Base-by-base conservation (phyloP, 2,329 filamentous ascomycete species). In the Penicillium sp. region DNA sequence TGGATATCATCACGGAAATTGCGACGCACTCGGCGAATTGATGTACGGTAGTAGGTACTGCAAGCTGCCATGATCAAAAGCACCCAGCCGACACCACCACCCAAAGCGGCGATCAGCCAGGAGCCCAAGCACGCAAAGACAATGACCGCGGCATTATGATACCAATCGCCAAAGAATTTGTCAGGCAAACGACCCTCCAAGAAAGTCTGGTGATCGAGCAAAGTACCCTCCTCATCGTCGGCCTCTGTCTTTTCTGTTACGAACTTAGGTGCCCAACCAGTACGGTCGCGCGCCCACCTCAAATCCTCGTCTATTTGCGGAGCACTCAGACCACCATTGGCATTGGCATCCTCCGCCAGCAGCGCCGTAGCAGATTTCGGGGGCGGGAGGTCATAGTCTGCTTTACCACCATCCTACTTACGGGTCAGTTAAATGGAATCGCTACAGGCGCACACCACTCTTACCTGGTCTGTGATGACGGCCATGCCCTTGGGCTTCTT, bases 81-180 rank as follows among this genome's bases (percentile, higher is more conserved):
- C 57, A 99, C 81, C 93, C 93, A 99, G 53, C 84, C 92, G 13
- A 99, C 80, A 21, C 94, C 94, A 55, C 94, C 94, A 41, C 95
- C 94, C 9, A 99, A 79, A 18, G 93, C 80, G 28, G 92, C 93
- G 34, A 96, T 81, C 4, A 96, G 80, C 92, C 93, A 99, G 21
- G 93, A 96, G 28, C 84, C 79, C 47, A 99, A 78, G 69, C 91
- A 96, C 47, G 93, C 90, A 68, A 99, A 96, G 60, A 93, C 81
- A 68, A 99, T 96, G 56, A 99, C 78, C n/a, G 80, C 94, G 2
- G 92, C 86, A 72, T 99, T 99, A 73, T 99, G 92, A 72, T 97
- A 99, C 94, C 94, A 99, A 71, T 97, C 91, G 8, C 94, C 94
- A 70, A 89, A 99, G 71, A 95, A 90, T 68, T 89, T 89, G 69